These are phyloP conservation scores for Protostelium mycophagum DNA, from an alignment of 78 protist species.

Conservation along the genomic window DNA sequence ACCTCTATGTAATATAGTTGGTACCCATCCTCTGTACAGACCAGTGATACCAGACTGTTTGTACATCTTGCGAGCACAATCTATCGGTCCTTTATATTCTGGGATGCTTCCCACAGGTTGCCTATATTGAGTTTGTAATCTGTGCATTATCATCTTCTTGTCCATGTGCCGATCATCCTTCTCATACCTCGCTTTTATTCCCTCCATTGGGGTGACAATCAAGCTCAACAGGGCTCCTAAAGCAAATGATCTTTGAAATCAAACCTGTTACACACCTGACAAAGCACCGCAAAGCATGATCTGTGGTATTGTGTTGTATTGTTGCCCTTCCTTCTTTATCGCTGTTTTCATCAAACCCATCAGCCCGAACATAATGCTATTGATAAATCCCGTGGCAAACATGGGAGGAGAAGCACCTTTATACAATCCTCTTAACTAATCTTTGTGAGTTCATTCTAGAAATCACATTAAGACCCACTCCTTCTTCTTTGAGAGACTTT, in stretches of 20 bases:
- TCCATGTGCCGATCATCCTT: neutral
- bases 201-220: neutral
- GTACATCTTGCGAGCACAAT: neutral
- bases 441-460: neutral
- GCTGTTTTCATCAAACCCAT: neutral
- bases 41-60: neutral
- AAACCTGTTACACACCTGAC: neutral
- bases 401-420: conserved; percentile 1
- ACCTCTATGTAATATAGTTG: neutral
- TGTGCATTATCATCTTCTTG: neutral
- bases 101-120: neutral
- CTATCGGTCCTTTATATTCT: neutral
- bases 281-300: neutral
- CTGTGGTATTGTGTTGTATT: neutral
- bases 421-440: neutral
- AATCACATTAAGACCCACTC: neutral
- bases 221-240: neutral
- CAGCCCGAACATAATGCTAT: neutral
- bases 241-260: neutral
- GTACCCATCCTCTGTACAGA: neutral
- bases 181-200: neutral
- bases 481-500: neutral
- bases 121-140: neutral
- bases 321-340: neutral
- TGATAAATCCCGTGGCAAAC: neutral